Evolutionary conservation across 768 basidiomycete species (phyloP).

Genomic region (Omphalotus guepiniiformis): DNA sequence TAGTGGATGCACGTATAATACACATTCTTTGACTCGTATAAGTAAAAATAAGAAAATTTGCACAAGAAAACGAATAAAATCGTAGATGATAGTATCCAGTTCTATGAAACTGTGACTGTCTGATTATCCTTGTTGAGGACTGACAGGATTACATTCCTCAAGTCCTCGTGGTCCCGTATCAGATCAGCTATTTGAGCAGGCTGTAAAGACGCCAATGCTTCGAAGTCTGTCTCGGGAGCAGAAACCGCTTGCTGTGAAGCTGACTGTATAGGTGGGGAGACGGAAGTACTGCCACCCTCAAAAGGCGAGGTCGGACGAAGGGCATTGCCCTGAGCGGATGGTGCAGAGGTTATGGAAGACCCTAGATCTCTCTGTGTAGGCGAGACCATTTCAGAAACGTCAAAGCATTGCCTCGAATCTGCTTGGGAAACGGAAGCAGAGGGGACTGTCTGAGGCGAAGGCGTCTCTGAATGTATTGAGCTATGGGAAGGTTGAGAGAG

Average conservation of each 20-base stretch:
- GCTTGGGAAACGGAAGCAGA: not conserved
- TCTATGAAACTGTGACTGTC: too few species aligned
- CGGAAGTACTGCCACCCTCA: not conserved
- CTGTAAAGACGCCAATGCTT: not conserved
- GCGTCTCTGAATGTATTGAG: not conserved
- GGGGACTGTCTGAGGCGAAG: not conserved
- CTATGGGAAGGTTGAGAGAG: not conserved
- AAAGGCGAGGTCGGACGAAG: not conserved
- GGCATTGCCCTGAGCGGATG: not conserved
- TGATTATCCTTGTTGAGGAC: too few species aligned
- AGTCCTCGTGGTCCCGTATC: not conserved
- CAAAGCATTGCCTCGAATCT: not conserved
- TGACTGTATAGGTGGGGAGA: not conserved
- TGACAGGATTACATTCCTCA: not conserved
- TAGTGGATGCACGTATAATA: too few species aligned
- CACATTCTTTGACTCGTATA: too few species aligned
- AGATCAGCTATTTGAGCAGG: slow-evolving; percentile 1
- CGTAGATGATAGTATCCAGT: too few species aligned
- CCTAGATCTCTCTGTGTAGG: not conserved
- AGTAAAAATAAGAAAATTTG: too few species aligned
- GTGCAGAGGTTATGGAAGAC: not conserved
- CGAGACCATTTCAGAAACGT: not conserved
- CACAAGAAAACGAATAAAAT: too few species aligned
- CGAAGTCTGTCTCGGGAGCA: not conserved
- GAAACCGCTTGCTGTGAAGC: not conserved